A percentile compares a stretch with the other conserved stretches of the same genome.
Conservation (phyloP, 1,139 yeast species). For the Hanseniaspora uvarum region DNA sequence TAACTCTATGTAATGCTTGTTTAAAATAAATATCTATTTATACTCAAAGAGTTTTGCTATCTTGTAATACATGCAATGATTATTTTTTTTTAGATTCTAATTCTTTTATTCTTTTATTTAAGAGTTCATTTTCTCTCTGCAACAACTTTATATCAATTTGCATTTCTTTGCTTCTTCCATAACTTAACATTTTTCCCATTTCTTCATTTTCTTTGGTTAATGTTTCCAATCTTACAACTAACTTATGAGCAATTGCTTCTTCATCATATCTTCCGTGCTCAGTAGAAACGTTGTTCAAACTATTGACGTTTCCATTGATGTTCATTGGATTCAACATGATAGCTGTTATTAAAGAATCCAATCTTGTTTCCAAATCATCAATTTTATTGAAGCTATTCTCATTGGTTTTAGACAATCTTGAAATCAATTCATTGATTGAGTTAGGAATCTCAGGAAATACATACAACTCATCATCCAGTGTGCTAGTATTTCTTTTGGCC, state of each 20-base stretch:
- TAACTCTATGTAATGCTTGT: neutral
- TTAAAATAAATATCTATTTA: neutral
- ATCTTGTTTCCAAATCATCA: slow-evolving; percentile 47
- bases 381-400: slow-evolving; percentile 46
- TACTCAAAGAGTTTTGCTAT: neutral
- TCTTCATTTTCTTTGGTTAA: slow-evolving; percentile 63
- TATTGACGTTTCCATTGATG: neutral
- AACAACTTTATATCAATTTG: slow-evolving; percentile 59
- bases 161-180: slow-evolving; percentile 60
- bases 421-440: slow-evolving; percentile 29
- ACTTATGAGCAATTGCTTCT: slow-evolving; percentile 67
- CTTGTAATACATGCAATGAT: too few species aligned
- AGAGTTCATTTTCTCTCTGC: slow-evolving; percentile 41
- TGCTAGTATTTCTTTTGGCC: slow-evolving; percentile 12
- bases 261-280: slow-evolving; percentile 55
- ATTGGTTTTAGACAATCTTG: slow-evolving; percentile 39
- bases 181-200: slow-evolving; percentile 58
- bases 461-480: slow-evolving; percentile 16
- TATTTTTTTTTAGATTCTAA: neutral
- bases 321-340: slow-evolving; percentile 36
- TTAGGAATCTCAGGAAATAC: slow-evolving; percentile 22
- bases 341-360: slow-evolving; percentile 57
- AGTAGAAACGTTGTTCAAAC: slow-evolving; percentile 32
- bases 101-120: slow-evolving; percentile 26
- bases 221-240: slow-evolving; percentile 51